phyloP scores from a whole-genome alignment of 2,329 filamentous ascomycete species.

The Mycosphaerella sp. region DNA sequence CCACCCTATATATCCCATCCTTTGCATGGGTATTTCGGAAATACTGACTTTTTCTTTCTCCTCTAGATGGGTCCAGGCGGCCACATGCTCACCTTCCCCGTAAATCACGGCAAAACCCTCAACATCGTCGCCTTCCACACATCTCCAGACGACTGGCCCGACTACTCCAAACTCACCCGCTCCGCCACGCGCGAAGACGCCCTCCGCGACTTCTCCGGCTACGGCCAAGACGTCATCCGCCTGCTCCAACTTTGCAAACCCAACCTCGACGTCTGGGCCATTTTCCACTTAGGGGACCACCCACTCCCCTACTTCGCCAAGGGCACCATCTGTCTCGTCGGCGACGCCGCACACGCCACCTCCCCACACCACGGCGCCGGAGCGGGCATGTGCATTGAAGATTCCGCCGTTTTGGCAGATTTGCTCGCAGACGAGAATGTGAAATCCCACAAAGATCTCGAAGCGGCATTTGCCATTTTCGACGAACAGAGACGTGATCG shows the following conservation, averaged over 20 bases:
- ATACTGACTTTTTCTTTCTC: not conserved
- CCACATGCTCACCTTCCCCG: slow-evolving; percentile 55
- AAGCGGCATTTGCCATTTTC: slow-evolving; percentile 38
- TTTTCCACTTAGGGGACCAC: slow-evolving; percentile 37
- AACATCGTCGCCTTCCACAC: slow-evolving; percentile 29
- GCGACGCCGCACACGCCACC: slow-evolving; percentile 40
- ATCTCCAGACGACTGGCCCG: slow-evolving; percentile 22
- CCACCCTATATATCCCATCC: too few relatives aligned
- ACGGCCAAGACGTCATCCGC: slow-evolving; percentile 22
- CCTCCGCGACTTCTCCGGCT: slow-evolving; percentile 23
- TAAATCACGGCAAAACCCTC: slow-evolving; percentile 25
- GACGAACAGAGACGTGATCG: slow-evolving; percentile 36
- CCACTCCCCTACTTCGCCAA: slow-evolving; percentile 34
- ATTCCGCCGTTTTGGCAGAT: slow-evolving; percentile 26
- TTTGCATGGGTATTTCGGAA: too few relatives aligned
- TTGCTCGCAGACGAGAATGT: slow-evolving; percentile 23
- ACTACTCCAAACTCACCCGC: slow-evolving; percentile 20
- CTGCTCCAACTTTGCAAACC: slow-evolving; percentile 25
- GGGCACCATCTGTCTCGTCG: slow-evolving; percentile 33
- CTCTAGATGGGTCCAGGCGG: slow-evolving; percentile 35
- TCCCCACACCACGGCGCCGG: slow-evolving; percentile 38
- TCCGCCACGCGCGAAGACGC: slow-evolving; percentile 23
- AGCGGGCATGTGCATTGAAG: slow-evolving; percentile 30
- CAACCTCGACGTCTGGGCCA: slow-evolving; percentile 34
- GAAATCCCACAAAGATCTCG: slow-evolving; percentile 17